Base-by-base conservation (phyloP, 1,139 yeast genomes). In the Saccharomyces hybrid region DNA sequence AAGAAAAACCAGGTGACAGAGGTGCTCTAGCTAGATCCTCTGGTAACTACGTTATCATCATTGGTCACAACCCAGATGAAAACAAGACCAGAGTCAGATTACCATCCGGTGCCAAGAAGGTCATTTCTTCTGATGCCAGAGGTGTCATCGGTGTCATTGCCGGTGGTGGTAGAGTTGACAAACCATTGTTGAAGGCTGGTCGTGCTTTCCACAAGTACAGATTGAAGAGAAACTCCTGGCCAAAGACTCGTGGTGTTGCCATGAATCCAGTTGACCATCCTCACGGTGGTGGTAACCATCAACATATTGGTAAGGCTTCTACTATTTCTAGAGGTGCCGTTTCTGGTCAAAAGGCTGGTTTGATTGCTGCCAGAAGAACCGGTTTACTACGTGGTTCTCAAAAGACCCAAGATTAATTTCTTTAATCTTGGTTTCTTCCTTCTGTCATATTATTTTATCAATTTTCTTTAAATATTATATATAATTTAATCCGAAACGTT, bases 251-350 rank as follows among this genome's bases (percentile, higher is more conserved):
- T 83, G 98, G 97, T 90, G 97, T 90, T 78, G 96, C 96, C 78
- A 90, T 90, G 96, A 85, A 90, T 83, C 98, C 98, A 80, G 98
- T 91, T 77, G 98, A 91, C 79, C 98, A 91, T 84, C 98, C 98
- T 78, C 98, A 91, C 80, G 99, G 99, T 88, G 99, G 99, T 91
- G 99, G 99, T 93, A 93, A 93, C 97, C 99, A 93, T 82, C 99
- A 93, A 85, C 99, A 93, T 80, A 93, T 93, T 85, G 98, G 99
- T 91, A 93, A 93, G 87, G 99, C 99, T 76, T 93, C 99, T 74
- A 93, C 99, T 75, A 93, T 93, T 75, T 86, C 96, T 71, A 90
- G 99, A 88, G 96, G 96, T 79, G 98, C 99, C 73, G 99, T 93
- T 78, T 82, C 99, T 74, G 99, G 99, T 90, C 99, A 93, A 84